A percentile compares a stretch with the other conserved stretches of the same genome.
Conservation (phyloP, 768 basidiomycete genomes). For the Naganishia randhawae region DNA sequence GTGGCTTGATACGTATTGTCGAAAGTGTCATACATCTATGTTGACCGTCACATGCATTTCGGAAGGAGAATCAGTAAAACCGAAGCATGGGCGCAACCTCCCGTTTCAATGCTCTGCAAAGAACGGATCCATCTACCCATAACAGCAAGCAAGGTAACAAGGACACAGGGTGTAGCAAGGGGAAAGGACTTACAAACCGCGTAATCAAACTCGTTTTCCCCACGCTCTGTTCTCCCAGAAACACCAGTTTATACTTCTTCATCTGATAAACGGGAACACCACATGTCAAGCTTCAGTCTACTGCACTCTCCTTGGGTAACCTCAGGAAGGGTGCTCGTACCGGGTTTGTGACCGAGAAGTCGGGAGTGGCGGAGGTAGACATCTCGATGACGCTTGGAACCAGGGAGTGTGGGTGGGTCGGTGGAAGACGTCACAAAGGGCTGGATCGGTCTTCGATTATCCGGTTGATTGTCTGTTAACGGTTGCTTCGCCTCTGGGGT, state of each 20-base stretch:
- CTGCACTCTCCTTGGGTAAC: neutral
- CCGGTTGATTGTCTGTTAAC: neutral
- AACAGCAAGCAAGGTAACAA: too few species aligned
- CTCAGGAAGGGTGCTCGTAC: neutral
- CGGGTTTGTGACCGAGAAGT: slow-evolving; percentile 27
- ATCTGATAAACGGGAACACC: slow-evolving; percentile 56
- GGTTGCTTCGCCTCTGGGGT: neutral
- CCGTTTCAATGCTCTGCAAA: neutral
- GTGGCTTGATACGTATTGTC: slow-evolving; percentile 83
- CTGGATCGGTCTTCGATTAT: too few species aligned
- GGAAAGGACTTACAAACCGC: slow-evolving; percentile 57
- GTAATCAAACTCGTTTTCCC: slow-evolving; percentile 99
- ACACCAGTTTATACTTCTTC: slow-evolving; percentile 92
- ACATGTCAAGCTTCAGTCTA: neutral
- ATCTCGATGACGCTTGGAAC: slow-evolving; percentile 18
- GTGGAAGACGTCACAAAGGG: neutral
- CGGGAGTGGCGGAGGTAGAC: slow-evolving; percentile 20
- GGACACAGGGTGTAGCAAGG: neutral
- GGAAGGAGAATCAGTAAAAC: neutral
- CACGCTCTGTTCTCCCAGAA: slow-evolving; percentile 94
- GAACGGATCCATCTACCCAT: neutral
- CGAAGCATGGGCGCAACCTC: slow-evolving; percentile 24
- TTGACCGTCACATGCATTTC: neutral
- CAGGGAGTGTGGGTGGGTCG: neutral
- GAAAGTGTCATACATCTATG: slow-evolving; percentile 96